Percentiles rank a stretch among this genome's conserved stretches.
Evolutionary conservation across 768 basidiomycete genomes (phyloP).

Genomic region (Collybia mongolica): DNA sequence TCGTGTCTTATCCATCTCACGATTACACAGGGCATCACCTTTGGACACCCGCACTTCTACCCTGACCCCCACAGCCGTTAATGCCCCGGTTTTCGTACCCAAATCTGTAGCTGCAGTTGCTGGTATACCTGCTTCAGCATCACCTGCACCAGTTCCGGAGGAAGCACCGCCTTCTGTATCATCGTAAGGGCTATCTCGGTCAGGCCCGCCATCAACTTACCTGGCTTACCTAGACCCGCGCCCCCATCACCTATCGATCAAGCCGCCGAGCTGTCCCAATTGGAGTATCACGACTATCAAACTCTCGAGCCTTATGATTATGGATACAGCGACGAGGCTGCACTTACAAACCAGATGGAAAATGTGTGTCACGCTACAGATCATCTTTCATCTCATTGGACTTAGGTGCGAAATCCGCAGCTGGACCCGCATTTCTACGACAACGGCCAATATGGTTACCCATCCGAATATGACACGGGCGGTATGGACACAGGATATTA

Average conservation of each 20-base stretch:
- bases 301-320: slow-evolving; percentile 25
- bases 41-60: slow-evolving; percentile 26
- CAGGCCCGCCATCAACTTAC: background rate
- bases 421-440: slow-evolving; percentile 28
- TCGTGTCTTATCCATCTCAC: slow-evolving; percentile 14
- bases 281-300: slow-evolving; percentile 19
- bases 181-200: slow-evolving; percentile 14
- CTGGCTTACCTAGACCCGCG: slow-evolving; percentile 10
- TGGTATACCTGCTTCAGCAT: slow-evolving; percentile 25
- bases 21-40: slow-evolving; percentile 40
- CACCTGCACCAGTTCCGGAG: slow-evolving; percentile 22
- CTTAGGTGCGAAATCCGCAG: slow-evolving; percentile 10
- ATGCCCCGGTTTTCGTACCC: slow-evolving; percentile 85
- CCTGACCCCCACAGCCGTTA: slow-evolving; percentile 64
- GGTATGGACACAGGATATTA: slow-evolving; percentile 39
- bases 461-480: slow-evolving; percentile 35
- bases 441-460: slow-evolving; percentile 27
- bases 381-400: background rate
- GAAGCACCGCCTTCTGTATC: slow-evolving; percentile 10
- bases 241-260: slow-evolving; percentile 14
- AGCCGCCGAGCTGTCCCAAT: slow-evolving; percentile 6
- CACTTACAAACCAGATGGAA: slow-evolving; percentile 31
- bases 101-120: slow-evolving; percentile 39
- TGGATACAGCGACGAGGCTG: slow-evolving; percentile 18
- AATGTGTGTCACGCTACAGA: slow-evolving; percentile 14